Conservation (phyloP, 1,284 basidiomycete genomes). For the Heliocybe sulcata region DNA sequence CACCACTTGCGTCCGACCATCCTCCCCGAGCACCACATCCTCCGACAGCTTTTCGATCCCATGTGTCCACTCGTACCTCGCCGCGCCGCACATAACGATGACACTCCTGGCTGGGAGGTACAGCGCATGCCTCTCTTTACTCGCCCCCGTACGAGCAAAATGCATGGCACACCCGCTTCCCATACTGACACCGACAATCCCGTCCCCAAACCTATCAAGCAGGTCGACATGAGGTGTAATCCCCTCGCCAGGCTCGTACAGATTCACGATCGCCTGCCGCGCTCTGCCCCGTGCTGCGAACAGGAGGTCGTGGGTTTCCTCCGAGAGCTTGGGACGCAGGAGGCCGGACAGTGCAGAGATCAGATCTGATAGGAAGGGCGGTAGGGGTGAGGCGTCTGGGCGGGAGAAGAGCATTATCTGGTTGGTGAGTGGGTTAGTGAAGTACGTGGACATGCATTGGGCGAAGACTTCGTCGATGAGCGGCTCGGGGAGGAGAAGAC, state of each 20-base stretch:
- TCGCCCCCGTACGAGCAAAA: slow-evolving; percentile 30
- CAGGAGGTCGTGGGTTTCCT: slow-evolving; percentile 39
- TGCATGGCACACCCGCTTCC: slow-evolving; percentile 70
- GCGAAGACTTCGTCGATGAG: slow-evolving; percentile 41
- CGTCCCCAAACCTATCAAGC: slow-evolving; percentile 68
- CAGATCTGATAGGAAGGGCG: slow-evolving; percentile 44
- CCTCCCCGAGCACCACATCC: slow-evolving; percentile 32
- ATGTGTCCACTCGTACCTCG: slow-evolving; percentile 66
- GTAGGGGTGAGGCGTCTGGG: slow-evolving; percentile 35
- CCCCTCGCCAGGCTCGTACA: slow-evolving; percentile 74
- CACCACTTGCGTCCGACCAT: slow-evolving; percentile 22
- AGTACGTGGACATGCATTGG: slow-evolving; percentile 54
- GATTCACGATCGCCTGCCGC: slow-evolving; percentile 74
- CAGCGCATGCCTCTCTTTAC: slow-evolving; percentile 29
- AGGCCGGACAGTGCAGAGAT: slow-evolving; percentile 40
- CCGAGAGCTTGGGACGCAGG: slow-evolving; percentile 40
- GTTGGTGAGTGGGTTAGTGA: slow-evolving; percentile 31
- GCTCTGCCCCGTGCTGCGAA: slow-evolving; percentile 41
- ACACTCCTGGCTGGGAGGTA: slow-evolving; percentile 63
- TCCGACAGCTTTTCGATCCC: slow-evolving; percentile 49
- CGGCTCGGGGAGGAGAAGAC: slow-evolving; percentile 38
- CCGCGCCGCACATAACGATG: slow-evolving; percentile 64
- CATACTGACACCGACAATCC: slow-evolving; percentile 74
- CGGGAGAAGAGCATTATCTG: slow-evolving; percentile 77
- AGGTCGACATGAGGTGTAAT: slow-evolving; percentile 77